phyloP scores from a whole-genome alignment of 1,139 yeast genomes.

The Hansenula lynferdii region DNA sequence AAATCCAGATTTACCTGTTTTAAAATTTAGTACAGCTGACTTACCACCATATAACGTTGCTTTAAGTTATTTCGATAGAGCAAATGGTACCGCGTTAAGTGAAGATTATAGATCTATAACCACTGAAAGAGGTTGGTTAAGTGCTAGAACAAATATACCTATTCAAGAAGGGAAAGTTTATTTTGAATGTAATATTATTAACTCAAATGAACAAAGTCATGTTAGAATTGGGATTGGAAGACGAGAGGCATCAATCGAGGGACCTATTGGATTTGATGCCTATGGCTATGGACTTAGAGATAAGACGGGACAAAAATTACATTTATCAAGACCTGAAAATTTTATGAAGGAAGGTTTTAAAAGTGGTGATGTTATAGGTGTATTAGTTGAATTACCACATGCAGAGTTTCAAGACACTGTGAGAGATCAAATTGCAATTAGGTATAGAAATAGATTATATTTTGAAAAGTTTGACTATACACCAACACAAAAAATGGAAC shows the following conservation, averaged over 20 bases:
- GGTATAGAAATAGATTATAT: slow-evolving; percentile 71
- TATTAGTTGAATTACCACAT: slow-evolving; percentile 68
- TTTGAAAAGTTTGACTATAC: slow-evolving; percentile 88
- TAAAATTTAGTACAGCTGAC: slow-evolving; percentile 72
- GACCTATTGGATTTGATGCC: slow-evolving; percentile 94
- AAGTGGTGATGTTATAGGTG: slow-evolving; percentile 80
- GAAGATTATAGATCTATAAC: slow-evolving; percentile 42
- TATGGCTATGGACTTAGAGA: slow-evolving; percentile 92
- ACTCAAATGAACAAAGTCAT: slow-evolving; percentile 44
- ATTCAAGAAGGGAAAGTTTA: slow-evolving; percentile 78
- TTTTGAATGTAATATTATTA: slow-evolving; percentile 63
- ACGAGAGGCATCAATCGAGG: slow-evolving; percentile 85
- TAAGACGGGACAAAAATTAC: slow-evolving; percentile 71
- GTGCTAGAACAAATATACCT: slow-evolving; percentile 70
- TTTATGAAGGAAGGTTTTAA: slow-evolving; percentile 52
- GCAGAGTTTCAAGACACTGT: slow-evolving; percentile 34
- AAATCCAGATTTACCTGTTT: slow-evolving; percentile 51
- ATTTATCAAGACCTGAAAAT: slow-evolving; percentile 61
- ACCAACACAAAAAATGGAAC: slow-evolving; percentile 64
- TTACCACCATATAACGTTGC: slow-evolving; percentile 62
- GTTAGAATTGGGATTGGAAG: slow-evolving; percentile 81
- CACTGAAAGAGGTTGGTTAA: slow-evolving; percentile 73
- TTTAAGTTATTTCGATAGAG: slow-evolving; percentile 67
- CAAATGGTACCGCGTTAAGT: slow-evolving; percentile 52
- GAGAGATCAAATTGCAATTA: slow-evolving; percentile 86